A percentile compares a stretch with the other conserved stretches of the same genome.
These are phyloP conservation scores for Lentithecium fluviatile DNA, from an alignment of 495 filamentous ascomycete species.

Conservation along the genomic window DNA sequence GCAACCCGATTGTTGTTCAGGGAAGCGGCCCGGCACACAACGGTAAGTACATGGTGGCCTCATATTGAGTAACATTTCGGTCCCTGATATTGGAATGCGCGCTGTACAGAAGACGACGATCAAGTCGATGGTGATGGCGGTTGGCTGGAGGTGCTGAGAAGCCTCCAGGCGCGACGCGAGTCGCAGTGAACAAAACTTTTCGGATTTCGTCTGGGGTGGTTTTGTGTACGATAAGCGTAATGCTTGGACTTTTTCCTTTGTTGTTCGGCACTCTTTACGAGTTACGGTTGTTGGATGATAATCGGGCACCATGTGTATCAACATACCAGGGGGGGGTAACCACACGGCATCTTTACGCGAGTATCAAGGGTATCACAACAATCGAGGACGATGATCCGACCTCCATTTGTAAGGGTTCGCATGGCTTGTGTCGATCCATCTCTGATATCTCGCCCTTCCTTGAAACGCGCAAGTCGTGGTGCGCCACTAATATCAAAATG, in stretches of 20 bases:
- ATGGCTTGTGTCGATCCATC: too few species aligned
- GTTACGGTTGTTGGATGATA: too few species aligned
- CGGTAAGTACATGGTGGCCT: slow-evolving; percentile 35
- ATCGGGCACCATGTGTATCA: too few species aligned
- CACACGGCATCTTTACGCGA: too few species aligned
- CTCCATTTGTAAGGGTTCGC: too few species aligned
- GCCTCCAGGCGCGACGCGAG: slow-evolving; percentile 18
- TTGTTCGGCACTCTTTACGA: not conserved
- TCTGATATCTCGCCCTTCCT: too few species aligned
- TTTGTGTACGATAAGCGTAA: slow-evolving; percentile 21
- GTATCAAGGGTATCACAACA: too few species aligned
- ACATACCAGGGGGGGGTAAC: too few species aligned
- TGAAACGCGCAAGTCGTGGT: too few species aligned
- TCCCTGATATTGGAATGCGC: slow-evolving; percentile 21
- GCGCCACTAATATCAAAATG: too few species aligned
- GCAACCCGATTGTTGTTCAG: slow-evolving; percentile 40
- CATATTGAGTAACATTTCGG: slow-evolving; percentile 21
- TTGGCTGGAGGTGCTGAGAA: slow-evolving; percentile 29
- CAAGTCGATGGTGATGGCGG: slow-evolving; percentile 30
- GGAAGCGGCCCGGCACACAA: slow-evolving; percentile 20
- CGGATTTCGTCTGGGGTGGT: slow-evolving; percentile 1
- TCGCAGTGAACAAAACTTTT: slow-evolving; percentile 12
- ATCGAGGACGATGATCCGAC: too few species aligned
- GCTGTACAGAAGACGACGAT: slow-evolving; percentile 19
- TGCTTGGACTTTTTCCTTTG: slow-evolving; percentile 18